phyloP scores from a whole-genome alignment of 1,284 basidiomycete species.

The Cryptococcus maquisensis region DNA sequence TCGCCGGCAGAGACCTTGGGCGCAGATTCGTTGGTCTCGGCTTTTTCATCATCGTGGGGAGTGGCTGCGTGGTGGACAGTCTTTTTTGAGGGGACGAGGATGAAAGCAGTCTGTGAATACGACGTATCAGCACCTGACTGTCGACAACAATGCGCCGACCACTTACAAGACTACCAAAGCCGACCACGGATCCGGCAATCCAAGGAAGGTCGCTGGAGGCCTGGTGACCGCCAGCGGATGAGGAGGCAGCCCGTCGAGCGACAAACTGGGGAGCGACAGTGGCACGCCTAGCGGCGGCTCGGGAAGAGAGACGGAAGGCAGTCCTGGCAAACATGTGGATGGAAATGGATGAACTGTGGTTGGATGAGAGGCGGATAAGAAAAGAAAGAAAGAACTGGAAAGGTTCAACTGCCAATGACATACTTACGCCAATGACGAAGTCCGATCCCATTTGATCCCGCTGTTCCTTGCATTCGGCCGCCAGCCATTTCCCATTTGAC shows the following conservation, averaged over 20 bases:
- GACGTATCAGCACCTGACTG: neutral
- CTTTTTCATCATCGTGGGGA: constrained; percentile 5
- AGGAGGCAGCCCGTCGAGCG: constrained; percentile 15
- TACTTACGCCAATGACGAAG: too few relatives aligned
- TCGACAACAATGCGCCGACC: neutral
- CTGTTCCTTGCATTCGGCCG: too few relatives aligned
- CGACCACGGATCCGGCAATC: constrained; percentile 19
- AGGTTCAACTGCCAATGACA: too few relatives aligned
- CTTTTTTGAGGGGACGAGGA: constrained; percentile 15
- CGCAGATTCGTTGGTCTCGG: constrained; percentile 13
- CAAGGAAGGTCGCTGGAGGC: constrained; percentile 12
- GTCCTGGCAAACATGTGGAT: neutral
- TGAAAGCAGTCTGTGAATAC: constrained; percentile 14
- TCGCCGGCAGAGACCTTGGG: constrained; percentile 8
- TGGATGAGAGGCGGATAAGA: neutral
- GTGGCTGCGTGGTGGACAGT: constrained; percentile 7
- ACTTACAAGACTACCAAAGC: constrained; percentile 20
- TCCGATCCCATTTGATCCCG: too few relatives aligned
- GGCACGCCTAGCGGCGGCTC: neutral
- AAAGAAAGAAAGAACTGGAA: neutral
- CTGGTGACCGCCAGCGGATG: constrained; percentile 1
- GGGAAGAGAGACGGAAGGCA: neutral
- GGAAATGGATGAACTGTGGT: neutral
- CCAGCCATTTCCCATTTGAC: too few relatives aligned
- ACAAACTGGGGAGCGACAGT: neutral